Conservation (phyloP, 2,329 filamentous ascomycete genomes). For the Cadophora malorum region DNA sequence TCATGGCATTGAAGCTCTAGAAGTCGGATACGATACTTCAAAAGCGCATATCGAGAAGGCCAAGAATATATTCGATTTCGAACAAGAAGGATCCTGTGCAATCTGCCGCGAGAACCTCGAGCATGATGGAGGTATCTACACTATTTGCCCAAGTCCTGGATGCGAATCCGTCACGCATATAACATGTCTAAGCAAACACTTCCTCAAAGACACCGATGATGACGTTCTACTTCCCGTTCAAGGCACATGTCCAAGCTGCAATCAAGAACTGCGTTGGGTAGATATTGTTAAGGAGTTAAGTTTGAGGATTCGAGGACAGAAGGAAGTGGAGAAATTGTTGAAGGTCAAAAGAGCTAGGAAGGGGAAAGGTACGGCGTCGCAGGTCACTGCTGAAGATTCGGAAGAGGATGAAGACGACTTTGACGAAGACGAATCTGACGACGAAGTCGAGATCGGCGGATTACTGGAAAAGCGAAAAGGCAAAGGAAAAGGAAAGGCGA, state of each 20-base stretch:
- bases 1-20: constrained; percentile 59
- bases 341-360: constrained; percentile 49
- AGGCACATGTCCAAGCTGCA: constrained; percentile 76
- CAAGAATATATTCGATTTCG: constrained; percentile 59
- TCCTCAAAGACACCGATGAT: constrained; percentile 50
- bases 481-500: constrained; percentile 1
- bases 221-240: constrained; percentile 66
- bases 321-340: constrained; percentile 73
- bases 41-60: constrained; percentile 62
- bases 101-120: constrained; percentile 57
- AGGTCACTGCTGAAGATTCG: constrained; percentile 27
- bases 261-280: constrained; percentile 68
- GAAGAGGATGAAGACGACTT: constrained; percentile 33
- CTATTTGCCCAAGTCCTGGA: constrained; percentile 58
- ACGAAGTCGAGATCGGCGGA: constrained; percentile 19
- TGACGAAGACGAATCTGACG: not conserved
- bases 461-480: not conserved
- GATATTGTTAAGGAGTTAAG: constrained; percentile 84
- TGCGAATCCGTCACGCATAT: constrained; percentile 66
- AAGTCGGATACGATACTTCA: constrained; percentile 61
- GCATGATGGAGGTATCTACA: constrained; percentile 58
- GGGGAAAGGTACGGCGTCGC: constrained; percentile 29
- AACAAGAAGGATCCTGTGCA: constrained; percentile 61
- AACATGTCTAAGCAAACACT: constrained; percentile 62
- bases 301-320: constrained; percentile 71